Conservation (phyloP, 2,329 filamentous ascomycete genomes). For the Dactylonectria macrodidyma region DNA sequence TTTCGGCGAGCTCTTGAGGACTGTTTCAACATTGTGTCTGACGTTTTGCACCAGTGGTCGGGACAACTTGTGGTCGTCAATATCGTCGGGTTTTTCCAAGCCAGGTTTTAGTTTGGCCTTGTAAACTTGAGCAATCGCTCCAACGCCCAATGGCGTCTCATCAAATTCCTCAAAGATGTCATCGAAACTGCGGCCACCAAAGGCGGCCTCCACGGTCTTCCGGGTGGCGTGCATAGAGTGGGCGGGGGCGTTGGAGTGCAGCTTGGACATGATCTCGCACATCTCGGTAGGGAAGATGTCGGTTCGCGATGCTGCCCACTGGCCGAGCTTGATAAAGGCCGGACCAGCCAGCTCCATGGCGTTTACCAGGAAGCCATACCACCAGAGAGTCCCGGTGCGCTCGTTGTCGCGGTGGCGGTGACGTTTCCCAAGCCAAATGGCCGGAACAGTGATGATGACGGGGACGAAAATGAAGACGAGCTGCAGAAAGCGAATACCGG, state of each 20-base stretch:
- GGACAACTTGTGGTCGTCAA: constrained; percentile 62
- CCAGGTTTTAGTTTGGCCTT: constrained; percentile 91
- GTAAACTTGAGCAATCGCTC: constrained; percentile 98
- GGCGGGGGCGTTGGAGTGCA: constrained; percentile 95
- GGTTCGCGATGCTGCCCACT: constrained; percentile 97
- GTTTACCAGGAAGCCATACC: constrained; percentile 90
- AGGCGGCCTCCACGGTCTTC: constrained; percentile 84
- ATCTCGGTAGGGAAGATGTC: constrained; percentile 97
- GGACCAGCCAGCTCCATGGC: constrained; percentile 95
- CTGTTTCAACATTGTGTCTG: constrained; percentile 84
- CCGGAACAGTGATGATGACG: constrained; percentile 84
- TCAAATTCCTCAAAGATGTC: constrained; percentile 98
- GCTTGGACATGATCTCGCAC: constrained; percentile 92
- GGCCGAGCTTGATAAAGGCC: constrained; percentile 98
- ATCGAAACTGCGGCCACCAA: constrained; percentile 83
- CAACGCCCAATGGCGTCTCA: constrained; percentile 89
- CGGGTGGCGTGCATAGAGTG: constrained; percentile 88
- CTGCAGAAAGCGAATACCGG: constrained; percentile 89
- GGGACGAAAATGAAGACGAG: constrained; percentile 92
- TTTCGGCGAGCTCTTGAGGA: constrained; percentile 89
- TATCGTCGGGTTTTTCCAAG: constrained; percentile 75
- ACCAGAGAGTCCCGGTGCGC: constrained; percentile 88
- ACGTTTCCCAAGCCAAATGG: constrained; percentile 82
- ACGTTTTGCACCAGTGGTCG: constrained; percentile 77
- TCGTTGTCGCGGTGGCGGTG: constrained; percentile 79